Percentiles rank a stretch among this genome's conserved stretches.
phyloP scores from a whole-genome alignment of 2,329 filamentous ascomycete genomes.

The Penicillium rolfsii region DNA sequence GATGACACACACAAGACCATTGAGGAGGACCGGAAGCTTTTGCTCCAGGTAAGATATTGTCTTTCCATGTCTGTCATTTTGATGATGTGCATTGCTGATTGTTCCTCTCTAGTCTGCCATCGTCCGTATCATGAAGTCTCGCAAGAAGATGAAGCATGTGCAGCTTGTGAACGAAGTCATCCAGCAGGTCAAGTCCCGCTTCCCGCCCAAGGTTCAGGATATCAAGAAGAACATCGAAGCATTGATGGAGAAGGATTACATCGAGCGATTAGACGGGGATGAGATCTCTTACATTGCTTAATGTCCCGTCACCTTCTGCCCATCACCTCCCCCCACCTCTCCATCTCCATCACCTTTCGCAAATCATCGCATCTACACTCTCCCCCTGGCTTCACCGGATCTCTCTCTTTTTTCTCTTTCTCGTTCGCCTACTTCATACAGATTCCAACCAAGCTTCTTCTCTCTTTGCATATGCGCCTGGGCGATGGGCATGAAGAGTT shows the following conservation, averaged over 20 bases:
- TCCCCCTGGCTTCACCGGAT: background rate
- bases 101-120: conserved; percentile 75
- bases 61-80: background rate
- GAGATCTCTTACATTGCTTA: conserved; percentile 93
- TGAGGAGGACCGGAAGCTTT: conserved; percentile 93
- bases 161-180: conserved; percentile 95
- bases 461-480: background rate
- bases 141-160: conserved; percentile 97
- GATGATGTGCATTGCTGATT: conserved; percentile 6
- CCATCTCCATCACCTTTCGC: conserved; percentile 10
- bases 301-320: conserved; percentile 30
- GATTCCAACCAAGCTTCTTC: background rate
- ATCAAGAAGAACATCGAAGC: conserved; percentile 99
- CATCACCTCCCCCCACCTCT: conserved; percentile 8
- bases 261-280: conserved; percentile 92
- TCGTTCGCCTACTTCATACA: conserved; percentile 1
- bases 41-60: conserved; percentile 79
- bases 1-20: conserved; percentile 99
- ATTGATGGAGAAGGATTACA: conserved; percentile 96
- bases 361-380: conserved; percentile 7
- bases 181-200: conserved; percentile 88
- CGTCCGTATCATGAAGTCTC: conserved; percentile 99
- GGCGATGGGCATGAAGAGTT: background rate
- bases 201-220: conserved; percentile 87
- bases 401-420: conserved; percentile 5